Base-by-base conservation (phyloP, 2,329 filamentous ascomycete species). In the Coniochaeta ligniaria region DNA sequence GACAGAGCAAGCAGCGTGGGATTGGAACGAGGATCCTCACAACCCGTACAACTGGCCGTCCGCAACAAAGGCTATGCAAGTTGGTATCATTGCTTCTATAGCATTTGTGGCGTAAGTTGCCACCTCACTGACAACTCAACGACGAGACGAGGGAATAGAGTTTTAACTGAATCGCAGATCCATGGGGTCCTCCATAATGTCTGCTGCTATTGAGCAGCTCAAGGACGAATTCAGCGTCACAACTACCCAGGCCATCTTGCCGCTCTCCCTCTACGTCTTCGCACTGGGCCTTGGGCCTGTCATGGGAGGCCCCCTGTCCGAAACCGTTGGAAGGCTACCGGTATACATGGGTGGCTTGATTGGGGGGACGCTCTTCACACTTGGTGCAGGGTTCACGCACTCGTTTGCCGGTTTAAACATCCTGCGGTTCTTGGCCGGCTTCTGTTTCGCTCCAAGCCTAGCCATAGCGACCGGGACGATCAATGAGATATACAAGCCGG, bases 241-340 rank as follows among this genome's bases (percentile, higher is more conserved):
- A 16, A 76, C 77, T 57, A 86, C 83, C 1, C 76, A 78, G 8
- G 81, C 85, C 0, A 73, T 89, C n/a, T 71, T 88, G 0, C 81
- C 82, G 0, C 70, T 89, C 0, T 80, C 85, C 0, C 69, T 86
- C 6, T 89, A 86, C 68, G 80, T 85, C 6, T 71, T 87, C 11
- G 85, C 84, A 0, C 76, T 89, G 0, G 83, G 75, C 3, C 74
- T 87, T 17, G 86, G 85, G 0, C 86, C 86, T 7, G 72, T 87
- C 57, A 63, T 86, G 16, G 82, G 81, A 11, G 83, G 84, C 0
- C 86, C 85, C 0, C 66, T 87, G 0, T 85, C 81, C 57, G 86
- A 89, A 67, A 80, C 76, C 0, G 71, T 82, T 36, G 86, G 86
- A 2, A 75, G 86, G 1, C 75, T 78, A 24, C 72, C 78, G 2